Conservation (phyloP, 2,329 filamentous ascomycete genomes). For the Metarhizium album region DNA sequence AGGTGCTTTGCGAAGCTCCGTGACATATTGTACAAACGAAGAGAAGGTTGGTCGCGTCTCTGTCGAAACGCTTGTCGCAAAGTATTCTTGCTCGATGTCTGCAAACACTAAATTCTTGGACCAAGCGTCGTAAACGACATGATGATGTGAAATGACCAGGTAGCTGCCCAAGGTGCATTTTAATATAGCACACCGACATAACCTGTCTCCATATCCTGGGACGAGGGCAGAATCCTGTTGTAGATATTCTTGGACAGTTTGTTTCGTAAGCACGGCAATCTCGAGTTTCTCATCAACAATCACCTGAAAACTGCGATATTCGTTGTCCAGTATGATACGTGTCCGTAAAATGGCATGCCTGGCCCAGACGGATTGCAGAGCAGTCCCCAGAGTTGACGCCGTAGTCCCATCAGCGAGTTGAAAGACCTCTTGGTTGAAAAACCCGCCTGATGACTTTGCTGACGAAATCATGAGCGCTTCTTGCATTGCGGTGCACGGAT, state of each 20-base stretch:
- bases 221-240: background rate
- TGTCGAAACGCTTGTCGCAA: no score
- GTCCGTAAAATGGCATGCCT: background rate
- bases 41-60: no score
- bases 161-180: background rate
- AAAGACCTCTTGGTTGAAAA: background rate
- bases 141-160: background rate
- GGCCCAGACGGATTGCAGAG: background rate
- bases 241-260: conserved; percentile 1
- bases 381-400: background rate
- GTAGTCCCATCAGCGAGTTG: background rate
- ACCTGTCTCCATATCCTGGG: background rate
- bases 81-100: no score
- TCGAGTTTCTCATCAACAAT: background rate
- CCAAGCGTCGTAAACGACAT: no score
- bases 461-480: background rate
- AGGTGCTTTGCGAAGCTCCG: background rate
- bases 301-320: background rate
- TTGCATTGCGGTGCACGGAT: background rate
- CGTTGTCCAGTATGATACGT: background rate
- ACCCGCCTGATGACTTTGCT: background rate
- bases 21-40: no score
- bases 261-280: background rate
- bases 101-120: no score
- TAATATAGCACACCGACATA: background rate